Evolutionary conservation across 2,329 filamentous ascomycete species (phyloP).

Genomic region (Colletotrichum gigasporum): DNA sequence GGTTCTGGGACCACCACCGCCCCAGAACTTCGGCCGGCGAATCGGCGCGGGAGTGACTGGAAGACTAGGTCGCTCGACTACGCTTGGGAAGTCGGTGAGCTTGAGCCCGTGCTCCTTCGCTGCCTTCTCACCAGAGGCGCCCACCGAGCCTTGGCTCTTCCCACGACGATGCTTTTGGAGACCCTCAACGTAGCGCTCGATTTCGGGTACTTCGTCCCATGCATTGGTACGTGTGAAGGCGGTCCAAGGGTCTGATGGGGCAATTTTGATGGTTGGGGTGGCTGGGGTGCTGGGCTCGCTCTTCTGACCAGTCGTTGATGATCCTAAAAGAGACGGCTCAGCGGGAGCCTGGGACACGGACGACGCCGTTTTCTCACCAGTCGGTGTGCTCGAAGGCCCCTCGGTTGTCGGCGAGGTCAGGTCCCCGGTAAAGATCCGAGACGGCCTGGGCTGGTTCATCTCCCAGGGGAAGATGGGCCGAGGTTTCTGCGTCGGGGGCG

Average conservation of each 20-base stretch:
- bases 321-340: conserved; percentile 47
- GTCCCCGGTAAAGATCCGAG: conserved; percentile 67
- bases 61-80: conserved; percentile 83
- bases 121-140: conserved; percentile 33
- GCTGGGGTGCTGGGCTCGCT: conserved; percentile 57
- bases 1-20: conserved; percentile 50
- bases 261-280: conserved; percentile 57
- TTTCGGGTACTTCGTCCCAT: conserved; percentile 92
- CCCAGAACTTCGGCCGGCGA: conserved; percentile 74
- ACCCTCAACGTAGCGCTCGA: conserved; percentile 85
- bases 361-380: conserved; percentile 37
- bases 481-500: conserved; percentile 62
- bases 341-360: conserved; percentile 35
- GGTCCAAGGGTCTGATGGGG: conserved; percentile 72
- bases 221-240: conserved; percentile 82
- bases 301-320: conserved; percentile 40
- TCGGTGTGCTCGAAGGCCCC: conserved; percentile 37
- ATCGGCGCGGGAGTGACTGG: conserved; percentile 91
- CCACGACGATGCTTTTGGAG: conserved; percentile 69
- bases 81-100: conserved; percentile 88
- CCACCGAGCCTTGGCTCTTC: conserved; percentile 40
- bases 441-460: conserved; percentile 66
- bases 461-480: conserved; percentile 94
- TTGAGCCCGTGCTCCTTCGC: conserved; percentile 60
- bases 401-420: conserved; percentile 31